Conservation (phyloP, 2,329 filamentous ascomycete species). For the Ophiostoma australiae region DNA sequence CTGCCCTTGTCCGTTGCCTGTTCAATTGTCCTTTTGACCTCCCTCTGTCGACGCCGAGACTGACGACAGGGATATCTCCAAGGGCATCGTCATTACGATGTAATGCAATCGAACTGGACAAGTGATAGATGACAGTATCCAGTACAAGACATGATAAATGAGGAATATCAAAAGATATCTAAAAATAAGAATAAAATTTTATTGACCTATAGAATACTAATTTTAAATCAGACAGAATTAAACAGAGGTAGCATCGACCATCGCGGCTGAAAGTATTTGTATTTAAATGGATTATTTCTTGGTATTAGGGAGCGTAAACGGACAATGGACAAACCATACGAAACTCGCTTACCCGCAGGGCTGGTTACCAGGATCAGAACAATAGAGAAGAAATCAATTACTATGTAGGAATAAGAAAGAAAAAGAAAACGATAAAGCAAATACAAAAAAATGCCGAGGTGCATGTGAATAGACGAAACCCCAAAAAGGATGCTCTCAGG, state of each 20-base stretch:
- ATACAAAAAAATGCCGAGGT: background rate
- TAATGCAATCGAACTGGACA: background rate
- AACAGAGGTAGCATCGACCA: background rate
- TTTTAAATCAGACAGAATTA: background rate
- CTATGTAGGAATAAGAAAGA: background rate
- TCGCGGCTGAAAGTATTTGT: slow-evolving; percentile 2
- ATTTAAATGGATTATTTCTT: background rate
- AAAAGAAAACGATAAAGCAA: background rate
- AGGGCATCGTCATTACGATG: slow-evolving; percentile 8
- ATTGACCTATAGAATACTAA: background rate
- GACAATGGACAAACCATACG: background rate
- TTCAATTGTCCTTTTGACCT: too few species aligned
- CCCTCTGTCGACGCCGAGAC: background rate
- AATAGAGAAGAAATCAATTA: background rate
- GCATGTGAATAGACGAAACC: background rate
- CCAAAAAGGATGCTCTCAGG: background rate
- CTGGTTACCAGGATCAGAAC: background rate
- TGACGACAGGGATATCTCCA: background rate
- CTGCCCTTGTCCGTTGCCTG: too few species aligned
- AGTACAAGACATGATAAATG: background rate
- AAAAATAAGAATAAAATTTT: too few species aligned
- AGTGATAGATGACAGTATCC: background rate
- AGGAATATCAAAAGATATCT: background rate
- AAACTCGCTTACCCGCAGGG: background rate
- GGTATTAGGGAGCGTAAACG: background rate